Evolutionary conservation across 768 basidiomycete species (phyloP).

Genomic region (Suillus americanus): DNA sequence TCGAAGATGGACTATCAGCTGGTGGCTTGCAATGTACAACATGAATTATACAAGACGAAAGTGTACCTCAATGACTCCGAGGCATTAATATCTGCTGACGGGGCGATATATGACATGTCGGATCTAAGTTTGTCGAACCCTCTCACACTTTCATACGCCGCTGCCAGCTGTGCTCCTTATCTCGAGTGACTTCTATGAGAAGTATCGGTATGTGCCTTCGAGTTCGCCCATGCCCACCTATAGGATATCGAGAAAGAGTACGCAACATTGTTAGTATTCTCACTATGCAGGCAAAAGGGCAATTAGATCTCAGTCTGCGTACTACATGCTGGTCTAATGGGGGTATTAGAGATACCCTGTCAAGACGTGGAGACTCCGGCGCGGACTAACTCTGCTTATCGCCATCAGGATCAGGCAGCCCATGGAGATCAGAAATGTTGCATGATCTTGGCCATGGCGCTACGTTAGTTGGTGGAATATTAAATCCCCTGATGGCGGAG

Average conservation of each 20-base stretch:
- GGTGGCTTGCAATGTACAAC: constrained; percentile 6
- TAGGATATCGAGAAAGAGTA: not conserved
- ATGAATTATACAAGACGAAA: not conserved
- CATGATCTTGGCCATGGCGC: not conserved
- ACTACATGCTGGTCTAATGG: not conserved
- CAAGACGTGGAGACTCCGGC: not conserved
- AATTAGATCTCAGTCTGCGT: not conserved
- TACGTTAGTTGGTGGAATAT: not conserved
- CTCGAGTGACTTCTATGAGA: not conserved
- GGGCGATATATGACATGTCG: not conserved
- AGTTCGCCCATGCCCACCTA: not conserved
- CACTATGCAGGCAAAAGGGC: not conserved
- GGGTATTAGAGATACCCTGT: not conserved
- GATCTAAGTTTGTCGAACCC: not conserved
- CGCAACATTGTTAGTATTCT: not conserved
- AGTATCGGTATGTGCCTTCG: not conserved
- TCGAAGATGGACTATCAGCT: not conserved
- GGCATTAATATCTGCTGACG: not conserved
- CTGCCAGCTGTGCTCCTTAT: not conserved
- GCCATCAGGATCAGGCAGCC: not conserved
- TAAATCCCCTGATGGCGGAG: not conserved
- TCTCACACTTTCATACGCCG: not conserved
- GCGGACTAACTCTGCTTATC: not conserved
- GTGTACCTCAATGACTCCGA: not conserved
- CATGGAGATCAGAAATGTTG: not conserved